Percentiles rank a stretch among this genome's conserved stretches.
Evolutionary conservation across 768 basidiomycete species (phyloP).

Genomic region (Tephrocybe sp.): DNA sequence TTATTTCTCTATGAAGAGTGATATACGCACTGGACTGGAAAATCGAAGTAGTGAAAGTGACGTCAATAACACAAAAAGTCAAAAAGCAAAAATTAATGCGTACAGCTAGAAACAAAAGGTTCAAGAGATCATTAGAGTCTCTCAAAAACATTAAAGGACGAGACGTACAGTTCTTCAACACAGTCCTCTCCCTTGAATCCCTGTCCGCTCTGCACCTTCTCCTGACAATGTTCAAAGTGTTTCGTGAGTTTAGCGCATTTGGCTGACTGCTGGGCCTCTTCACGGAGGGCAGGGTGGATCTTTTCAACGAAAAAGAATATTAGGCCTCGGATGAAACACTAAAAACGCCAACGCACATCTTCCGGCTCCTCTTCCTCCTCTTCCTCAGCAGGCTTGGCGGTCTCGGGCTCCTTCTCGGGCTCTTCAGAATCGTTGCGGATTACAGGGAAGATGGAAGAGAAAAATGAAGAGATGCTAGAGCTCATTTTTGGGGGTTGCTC

Average conservation of each 20-base stretch:
- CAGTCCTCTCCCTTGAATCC: conserved; percentile 92
- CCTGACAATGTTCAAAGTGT: conserved; percentile 89
- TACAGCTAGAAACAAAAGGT: conserved; percentile 27
- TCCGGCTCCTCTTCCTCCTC: conserved; percentile 69
- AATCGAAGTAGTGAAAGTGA: background rate
- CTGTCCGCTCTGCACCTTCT: conserved; percentile 78
- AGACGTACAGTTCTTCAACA: conserved; percentile 83
- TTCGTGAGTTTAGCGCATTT: conserved; percentile 68
- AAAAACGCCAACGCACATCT: conserved; percentile 56
- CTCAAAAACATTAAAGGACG: too few relatives aligned
- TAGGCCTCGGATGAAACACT: background rate
- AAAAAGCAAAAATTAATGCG: conserved; percentile 16
- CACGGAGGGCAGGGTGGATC: conserved; percentile 68
- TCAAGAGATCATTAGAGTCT: too few relatives aligned
- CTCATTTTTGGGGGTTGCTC: conserved; percentile 31
- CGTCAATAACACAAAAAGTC: conserved; percentile 10
- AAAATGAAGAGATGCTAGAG: conserved; percentile 38
- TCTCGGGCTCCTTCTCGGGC: conserved; percentile 54
- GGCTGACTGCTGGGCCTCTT: conserved; percentile 66
- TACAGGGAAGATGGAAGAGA: conserved; percentile 44
- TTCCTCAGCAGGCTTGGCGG: conserved; percentile 31
- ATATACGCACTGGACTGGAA: conserved; percentile 55
- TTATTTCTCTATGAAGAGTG: background rate
- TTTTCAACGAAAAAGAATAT: conserved; percentile 28
- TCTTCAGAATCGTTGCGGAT: conserved; percentile 45